Evolutionary conservation across 176 grass and related monocot genomes (phyloP).

Genomic region (Tuctoria greenei): DNA sequence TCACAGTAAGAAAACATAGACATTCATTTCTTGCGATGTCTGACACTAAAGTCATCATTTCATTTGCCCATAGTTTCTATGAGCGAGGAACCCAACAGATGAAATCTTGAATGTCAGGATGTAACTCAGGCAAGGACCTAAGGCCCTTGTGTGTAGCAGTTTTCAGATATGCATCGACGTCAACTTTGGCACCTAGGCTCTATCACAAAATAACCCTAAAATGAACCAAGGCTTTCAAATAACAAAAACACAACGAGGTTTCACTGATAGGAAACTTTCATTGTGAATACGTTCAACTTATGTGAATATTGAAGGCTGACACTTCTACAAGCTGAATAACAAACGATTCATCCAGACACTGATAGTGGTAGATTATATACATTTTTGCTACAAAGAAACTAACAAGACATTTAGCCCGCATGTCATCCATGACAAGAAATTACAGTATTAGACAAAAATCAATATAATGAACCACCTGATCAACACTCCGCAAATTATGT

Average conservation of each 20-base stretch:
- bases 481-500: slow-evolving; percentile 14
- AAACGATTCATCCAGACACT: background rate
- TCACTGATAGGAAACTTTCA: background rate
- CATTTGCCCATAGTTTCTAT: background rate
- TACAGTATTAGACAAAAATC: background rate
- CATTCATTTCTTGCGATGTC: background rate
- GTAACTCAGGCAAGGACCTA: background rate
- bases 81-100: background rate
- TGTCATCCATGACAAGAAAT: background rate
- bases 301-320: background rate
- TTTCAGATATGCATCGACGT: background rate
- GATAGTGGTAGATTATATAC: background rate
- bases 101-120: background rate
- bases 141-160: background rate
- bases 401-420: background rate
- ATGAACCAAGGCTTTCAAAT: background rate
- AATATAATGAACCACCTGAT: background rate
- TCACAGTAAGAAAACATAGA: background rate
- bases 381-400: slow-evolving; percentile 5
- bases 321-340: background rate
- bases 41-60: background rate
- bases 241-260: background rate
- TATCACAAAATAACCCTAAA: background rate
- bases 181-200: background rate
- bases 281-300: background rate